Base-by-base conservation (phyloP, 2,329 filamentous ascomycete genomes). In the Conoideocrella luteorostrata region DNA sequence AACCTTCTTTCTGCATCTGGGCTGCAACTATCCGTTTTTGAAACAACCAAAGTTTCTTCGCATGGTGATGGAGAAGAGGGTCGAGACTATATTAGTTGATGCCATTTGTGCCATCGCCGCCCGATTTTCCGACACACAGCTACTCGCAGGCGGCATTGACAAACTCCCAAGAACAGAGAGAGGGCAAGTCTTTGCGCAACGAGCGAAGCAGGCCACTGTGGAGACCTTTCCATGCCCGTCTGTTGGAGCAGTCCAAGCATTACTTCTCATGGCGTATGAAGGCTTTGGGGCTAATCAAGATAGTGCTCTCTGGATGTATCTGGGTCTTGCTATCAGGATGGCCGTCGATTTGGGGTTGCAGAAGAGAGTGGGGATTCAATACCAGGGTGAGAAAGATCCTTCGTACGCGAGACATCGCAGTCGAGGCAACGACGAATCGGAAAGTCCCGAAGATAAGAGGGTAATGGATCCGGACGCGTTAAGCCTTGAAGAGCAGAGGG, bases 251-350 rank as follows among this genome's bases (percentile, higher is more conserved):
- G 86, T 93, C 0, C 89, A 95, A 55, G 87, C 88, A 1, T 89
- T 84, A 39, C 65, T 95, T 10, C 67, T 95, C 22, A 78, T 95
- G 65, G 88, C 88, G 0, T 95, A 95, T 56, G 88, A 94, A 52
- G 84, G 90, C 34, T 95, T 95, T 53, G 89, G 88, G 1, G 86
- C 86, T 10, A 87, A 88, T 51, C 86, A 90, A 54, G 89, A 95
- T 56, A 94, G 88, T 59, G 87, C 88, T 0, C 64, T 95, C 6
- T 95, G 89, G 88, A 94, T 95, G 88, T 95, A 94, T 57, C 71
- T 95, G 2, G 89, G 88, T 0, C 82, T 91, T 41, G 84, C 88
- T 0, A 95, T 95, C 47, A 82, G 88, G 12, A 86, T 89, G 80
- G 84, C 84, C 0, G 78, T 87, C 47, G 84, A 89, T 56, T 65